Evolutionary conservation across 306 rosid species (phyloP).

Genomic region (Betula pendula): DNA sequence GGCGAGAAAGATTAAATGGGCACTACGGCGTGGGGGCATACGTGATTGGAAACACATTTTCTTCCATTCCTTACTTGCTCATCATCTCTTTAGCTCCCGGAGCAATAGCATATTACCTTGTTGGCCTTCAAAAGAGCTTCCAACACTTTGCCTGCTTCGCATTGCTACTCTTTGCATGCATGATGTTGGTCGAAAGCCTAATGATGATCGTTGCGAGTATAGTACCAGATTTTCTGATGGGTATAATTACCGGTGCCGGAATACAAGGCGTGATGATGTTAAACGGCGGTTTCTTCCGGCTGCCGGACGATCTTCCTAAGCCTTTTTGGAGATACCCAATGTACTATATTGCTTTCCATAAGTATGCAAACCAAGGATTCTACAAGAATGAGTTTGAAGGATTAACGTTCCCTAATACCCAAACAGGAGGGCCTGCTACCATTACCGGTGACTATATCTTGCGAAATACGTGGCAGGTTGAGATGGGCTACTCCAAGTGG

Average conservation of each 20-base stretch:
- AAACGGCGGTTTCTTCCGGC: constrained; percentile 61
- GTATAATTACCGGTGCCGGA: constrained; percentile 55
- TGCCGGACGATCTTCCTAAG: constrained; percentile 59
- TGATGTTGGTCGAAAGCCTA: constrained; percentile 61
- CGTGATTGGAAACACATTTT: constrained; percentile 47
- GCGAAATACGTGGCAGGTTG: constrained; percentile 46
- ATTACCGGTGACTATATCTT: constrained; percentile 48
- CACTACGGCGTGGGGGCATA: constrained; percentile 55
- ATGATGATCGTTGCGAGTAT: constrained; percentile 70
- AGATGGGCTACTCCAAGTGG: constrained; percentile 60
- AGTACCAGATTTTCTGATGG: constrained; percentile 56
- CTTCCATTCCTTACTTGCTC: constrained; percentile 50
- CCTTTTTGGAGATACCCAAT: constrained; percentile 66
- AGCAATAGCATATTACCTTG: constrained; percentile 47
- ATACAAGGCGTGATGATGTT: constrained; percentile 65
- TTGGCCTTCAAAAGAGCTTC: constrained; percentile 45
- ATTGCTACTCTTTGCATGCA: constrained; percentile 36
- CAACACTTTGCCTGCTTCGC: constrained; percentile 46
- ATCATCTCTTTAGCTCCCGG: constrained; percentile 55
- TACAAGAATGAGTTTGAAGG: constrained; percentile 69
- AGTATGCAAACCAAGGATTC: constrained; percentile 62
- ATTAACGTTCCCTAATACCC: constrained; percentile 38
- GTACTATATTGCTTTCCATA: constrained; percentile 61
- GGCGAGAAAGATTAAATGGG: constrained; percentile 60
- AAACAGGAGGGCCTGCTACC: constrained; percentile 19